Base-by-base conservation (phyloP, 805 yeast genomes). In the Candida sonorensis region DNA sequence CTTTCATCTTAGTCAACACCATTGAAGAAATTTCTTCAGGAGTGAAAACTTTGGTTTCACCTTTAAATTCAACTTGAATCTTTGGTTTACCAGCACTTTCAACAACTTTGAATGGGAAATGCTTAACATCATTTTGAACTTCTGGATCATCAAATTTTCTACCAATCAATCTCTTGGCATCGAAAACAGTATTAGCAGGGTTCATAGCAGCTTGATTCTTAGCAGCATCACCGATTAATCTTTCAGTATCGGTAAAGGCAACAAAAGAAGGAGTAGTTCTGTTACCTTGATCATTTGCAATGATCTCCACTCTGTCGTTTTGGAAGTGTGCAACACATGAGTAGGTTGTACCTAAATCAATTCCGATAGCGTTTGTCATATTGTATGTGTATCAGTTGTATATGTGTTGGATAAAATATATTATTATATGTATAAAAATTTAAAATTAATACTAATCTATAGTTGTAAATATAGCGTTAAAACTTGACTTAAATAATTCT, bases 271-370 rank as follows among this genome's bases (percentile, higher is more conserved):
- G 97, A 13, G 97, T 88, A 42, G 95, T 90, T 72, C 97, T 83
- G 75, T 90, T 88, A 72, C 97, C 97, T 69, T 90, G 97, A 63
- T 88, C 96, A 58, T 88, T 88, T 52, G 97, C 96, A 54, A 88
- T 77, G 56, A 88, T 88, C 57, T 90, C 97, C 39, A 88, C 97
- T 52, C 94, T 51, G 18, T 60, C 61, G 6, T 55, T 47, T 34
- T 51, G 52, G 57, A 56, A 55, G n/a, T 55, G 87, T 54, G 95
- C 97, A 41, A 90, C 97, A 77, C 97, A 88, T 10, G 96, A 88
- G 75, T 88, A 88, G 5, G 97, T 88, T 44, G 97, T 88, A 59
- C 97, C 96, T 70, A 87, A 81, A 67, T 80, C 88, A 56, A 80
- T 80, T 64, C 88, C 86, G 42, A 79, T 65, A 42, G 75, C 74